Base-by-base conservation (phyloP, 768 basidiomycete species). In the Leccinum boreale region DNA sequence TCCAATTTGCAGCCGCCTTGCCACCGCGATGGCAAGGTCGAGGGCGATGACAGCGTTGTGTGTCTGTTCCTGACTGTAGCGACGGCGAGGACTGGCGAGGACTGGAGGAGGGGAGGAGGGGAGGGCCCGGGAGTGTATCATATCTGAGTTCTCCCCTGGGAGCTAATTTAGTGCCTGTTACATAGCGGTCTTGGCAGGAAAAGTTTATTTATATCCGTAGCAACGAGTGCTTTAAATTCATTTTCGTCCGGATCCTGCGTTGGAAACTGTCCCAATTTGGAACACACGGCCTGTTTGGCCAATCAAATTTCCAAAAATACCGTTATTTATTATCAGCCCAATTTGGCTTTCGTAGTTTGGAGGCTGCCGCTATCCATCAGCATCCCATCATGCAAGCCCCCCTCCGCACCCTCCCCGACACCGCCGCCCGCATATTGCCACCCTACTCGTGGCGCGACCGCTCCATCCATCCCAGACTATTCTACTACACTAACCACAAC, bases 401-500 rank as follows among this genome's bases (percentile, higher is more conserved):
- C 56, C 50, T 31, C 28, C 24, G 44, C 45, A 10, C 19, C 17
- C 29, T 50, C n/a, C 14, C 52, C 1, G 47, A n/a, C 29, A 50
- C 49, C 33, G 10, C 7, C 23, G 31, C 35, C 5, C 55, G n/a
- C 4, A 29, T 24, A 23, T 26, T 64, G 11, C 70, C 67, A 0
- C 48, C 0, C 1, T 73, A 74, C 29, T 60, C 56, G 19, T 71
- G 69, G 74, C 36, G 60, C 3, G 10, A 52, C 1, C 62, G 55
- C 24, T 24, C 57, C 7, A 8, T n/a, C 39, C 52, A 15, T 11
- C 59, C 73, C 0, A 62, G 58, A 0, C 45, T 81, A 11, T 59
- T 62, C 24, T 74, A 77, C 57, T 46, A 62, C 28, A 75, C 73
- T 17, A 65, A 76, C 24, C 73, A 82, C 57, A 23, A 46, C 31